Conservation (phyloP, 2,329 filamentous ascomycete species). For the Hymenoscyphus albidus region DNA sequence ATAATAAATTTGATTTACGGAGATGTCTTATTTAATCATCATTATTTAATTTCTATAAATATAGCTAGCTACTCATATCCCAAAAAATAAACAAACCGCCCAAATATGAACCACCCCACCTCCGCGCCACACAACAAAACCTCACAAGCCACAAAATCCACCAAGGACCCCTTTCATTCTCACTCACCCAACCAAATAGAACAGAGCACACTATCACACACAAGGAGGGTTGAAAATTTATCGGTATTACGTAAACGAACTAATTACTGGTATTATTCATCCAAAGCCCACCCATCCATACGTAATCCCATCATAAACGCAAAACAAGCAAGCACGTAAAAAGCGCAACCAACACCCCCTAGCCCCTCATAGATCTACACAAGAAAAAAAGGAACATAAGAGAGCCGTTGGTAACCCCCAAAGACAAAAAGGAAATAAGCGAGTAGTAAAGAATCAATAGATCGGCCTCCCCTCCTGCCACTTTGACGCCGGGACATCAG, state of each 20-base stretch:
- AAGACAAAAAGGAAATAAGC: background rate
- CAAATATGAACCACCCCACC: no score
- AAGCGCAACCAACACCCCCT: background rate
- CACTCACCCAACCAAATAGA: no score
- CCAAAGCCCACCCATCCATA: background rate
- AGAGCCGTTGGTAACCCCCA: background rate
- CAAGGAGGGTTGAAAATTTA: background rate
- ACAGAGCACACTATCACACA: no score
- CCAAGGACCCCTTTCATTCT: no score
- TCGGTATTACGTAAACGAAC: background rate
- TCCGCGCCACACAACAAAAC: no score
- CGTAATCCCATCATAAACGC: no score
- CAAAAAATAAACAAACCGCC: no score
- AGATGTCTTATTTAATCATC: no score
- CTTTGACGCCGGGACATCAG: conserved; percentile 24
- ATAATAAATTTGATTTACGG: no score
- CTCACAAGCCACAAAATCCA: no score
- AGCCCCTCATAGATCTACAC: background rate
- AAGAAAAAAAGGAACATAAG: background rate
- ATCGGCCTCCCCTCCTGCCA: conserved; percentile 35
- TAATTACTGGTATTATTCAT: conserved; percentile 4
- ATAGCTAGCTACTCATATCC: no score
- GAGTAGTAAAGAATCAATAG: conserved; percentile 26
- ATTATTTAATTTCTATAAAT: no score
- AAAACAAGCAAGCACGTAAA: background rate